Percentiles rank a stretch among this genome's conserved stretches.
These are phyloP conservation scores for Talaromyces sp. DNA, from an alignment of 2,329 filamentous ascomycete genomes.

Conservation along the genomic window DNA sequence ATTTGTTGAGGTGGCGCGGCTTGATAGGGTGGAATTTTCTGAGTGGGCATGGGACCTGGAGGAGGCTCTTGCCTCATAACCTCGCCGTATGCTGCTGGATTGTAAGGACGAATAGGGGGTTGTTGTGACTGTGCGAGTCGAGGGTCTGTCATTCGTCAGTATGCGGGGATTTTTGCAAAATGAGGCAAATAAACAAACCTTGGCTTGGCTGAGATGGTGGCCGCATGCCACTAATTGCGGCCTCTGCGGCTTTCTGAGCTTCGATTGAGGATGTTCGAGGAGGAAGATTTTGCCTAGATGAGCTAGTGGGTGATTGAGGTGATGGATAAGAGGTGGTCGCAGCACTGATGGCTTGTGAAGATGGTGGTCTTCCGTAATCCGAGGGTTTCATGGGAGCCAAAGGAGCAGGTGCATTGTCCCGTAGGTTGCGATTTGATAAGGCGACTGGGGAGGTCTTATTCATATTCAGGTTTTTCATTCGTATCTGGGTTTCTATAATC, in stretches of 20 bases:
- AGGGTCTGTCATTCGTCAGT: constrained; percentile 13
- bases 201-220: constrained; percentile 41
- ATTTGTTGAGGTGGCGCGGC: constrained; percentile 8
- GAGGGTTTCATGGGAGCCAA: constrained; percentile 34
- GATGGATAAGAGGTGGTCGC: constrained; percentile 41
- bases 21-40: constrained; percentile 22
- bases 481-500: constrained; percentile 81
- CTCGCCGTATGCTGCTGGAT: constrained; percentile 42
- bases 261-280: constrained; percentile 51
- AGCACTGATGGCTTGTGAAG: constrained; percentile 40
- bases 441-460: constrained; percentile 50
- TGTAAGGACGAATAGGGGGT: constrained; percentile 46
- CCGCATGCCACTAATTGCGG: constrained; percentile 46
- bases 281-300: constrained; percentile 44
- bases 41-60: constrained; percentile 24
- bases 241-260: constrained; percentile 49
- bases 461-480: constrained; percentile 63
- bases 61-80: constrained; percentile 28
- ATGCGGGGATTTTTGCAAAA: constrained; percentile 33
- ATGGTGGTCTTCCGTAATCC: constrained; percentile 39
- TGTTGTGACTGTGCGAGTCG: constrained; percentile 37
- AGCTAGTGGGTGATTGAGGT: constrained; percentile 45
- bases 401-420: constrained; percentile 45
- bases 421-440: constrained; percentile 65
- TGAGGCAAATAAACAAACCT: constrained; percentile 28